These are phyloP conservation scores for Solanum tacnaense DNA, from an alignment of 257 asterid species.

Conservation along the genomic window DNA sequence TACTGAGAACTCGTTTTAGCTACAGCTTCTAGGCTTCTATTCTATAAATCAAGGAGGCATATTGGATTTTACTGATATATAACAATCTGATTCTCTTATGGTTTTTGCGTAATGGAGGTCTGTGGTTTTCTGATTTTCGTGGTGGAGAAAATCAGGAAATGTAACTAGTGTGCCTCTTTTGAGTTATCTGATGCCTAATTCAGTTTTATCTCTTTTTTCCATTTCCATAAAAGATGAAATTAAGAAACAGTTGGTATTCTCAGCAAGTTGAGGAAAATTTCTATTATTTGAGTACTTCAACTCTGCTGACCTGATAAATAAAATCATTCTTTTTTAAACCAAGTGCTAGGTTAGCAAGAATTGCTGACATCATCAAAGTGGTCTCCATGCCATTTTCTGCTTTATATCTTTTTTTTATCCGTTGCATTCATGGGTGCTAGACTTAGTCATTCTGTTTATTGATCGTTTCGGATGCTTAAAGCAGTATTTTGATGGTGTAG, in stretches of 20 bases:
- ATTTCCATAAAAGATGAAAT: neutral
- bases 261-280: neutral
- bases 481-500: neutral
- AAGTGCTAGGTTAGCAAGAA: neutral
- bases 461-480: neutral
- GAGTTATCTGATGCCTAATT: neutral
- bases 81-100: neutral
- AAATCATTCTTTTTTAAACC: neutral
- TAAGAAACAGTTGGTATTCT: neutral
- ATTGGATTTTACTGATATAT: neutral
- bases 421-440: neutral
- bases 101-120: neutral
- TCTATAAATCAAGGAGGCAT: neutral
- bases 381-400: neutral
- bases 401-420: neutral
- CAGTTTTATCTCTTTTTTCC: neutral
- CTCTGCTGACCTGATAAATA: neutral
- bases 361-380: neutral
- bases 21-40: neutral
- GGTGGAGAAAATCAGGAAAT: neutral
- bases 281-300: neutral
- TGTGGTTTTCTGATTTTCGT: neutral
- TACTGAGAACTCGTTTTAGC: neutral
- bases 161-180: neutral
- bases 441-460: neutral